Evolutionary conservation across 2,329 filamentous ascomycete species (phyloP), one percentile per base, ranked within the genome.

Genomic region (Xylaria sp.): DNA sequence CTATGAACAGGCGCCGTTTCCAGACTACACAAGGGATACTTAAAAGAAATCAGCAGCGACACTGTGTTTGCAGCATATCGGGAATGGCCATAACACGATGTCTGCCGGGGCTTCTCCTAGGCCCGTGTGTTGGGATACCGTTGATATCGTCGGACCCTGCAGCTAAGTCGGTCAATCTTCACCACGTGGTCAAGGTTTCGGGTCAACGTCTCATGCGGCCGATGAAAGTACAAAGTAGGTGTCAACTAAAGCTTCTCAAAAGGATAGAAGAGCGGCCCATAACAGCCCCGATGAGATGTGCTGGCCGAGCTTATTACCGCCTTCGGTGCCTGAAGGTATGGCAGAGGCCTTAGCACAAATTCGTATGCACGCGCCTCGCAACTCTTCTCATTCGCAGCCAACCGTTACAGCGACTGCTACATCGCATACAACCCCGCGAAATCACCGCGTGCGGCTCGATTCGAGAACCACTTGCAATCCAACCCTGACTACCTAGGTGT

Each of bases 141-240:
- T 25, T 21, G 25, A 19, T 7, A 37, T 9, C 23, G 11, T 47
- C 40, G 9, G 19, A 47, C 21, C 31, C 6, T 17, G 4, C 23
- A 11, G 29, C 4, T 15, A 9, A 19, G 11, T 11, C 13, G 4
- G 17, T 17, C 23, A 3, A 41, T 27, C 17, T 33, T 33, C 9
- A 6, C 44, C 9, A 2, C 13, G 11, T 48, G 9, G 17, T 33
- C 41, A 37, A 43, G 25, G 35, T 44, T 58, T 48, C 43, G n/a
- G 9, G 17, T 33, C 41, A 37, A 43, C 23, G 35, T 44, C 54
- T 48, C 43, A 13, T 21, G 4, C 6, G n/a, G n/a, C n/a, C 44
- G 37, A 55, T n/a, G n/a, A n/a, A n/a, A n/a, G n/a, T n/a, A n/a
- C 33, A 55, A 44, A 13, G 38, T 27, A 43, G 31, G 40, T 40